Evolutionary conservation across 139 green algal genomes (phyloP).

Genomic region (Chlorella vulgaris): DNA sequence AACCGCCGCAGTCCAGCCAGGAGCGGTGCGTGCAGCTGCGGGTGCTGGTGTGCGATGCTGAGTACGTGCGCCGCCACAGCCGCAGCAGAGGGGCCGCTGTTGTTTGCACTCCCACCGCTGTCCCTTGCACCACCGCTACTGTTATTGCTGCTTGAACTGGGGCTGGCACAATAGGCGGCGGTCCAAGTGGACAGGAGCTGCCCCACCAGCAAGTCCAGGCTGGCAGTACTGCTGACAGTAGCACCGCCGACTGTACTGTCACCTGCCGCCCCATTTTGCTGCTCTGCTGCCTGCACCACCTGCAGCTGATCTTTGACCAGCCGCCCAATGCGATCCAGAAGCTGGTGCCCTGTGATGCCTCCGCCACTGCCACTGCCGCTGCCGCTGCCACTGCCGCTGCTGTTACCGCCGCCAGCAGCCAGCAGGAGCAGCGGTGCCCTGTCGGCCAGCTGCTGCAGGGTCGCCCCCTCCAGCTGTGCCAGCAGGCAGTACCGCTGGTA

Average conservation of each 20-base stretch:
- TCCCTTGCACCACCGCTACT: no score
- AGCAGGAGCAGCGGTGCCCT: not conserved
- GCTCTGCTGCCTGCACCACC: not conserved
- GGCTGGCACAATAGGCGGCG: not conserved
- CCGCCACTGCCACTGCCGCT: not conserved
- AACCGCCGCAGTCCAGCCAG: not conserved
- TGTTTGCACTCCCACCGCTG: not conserved
- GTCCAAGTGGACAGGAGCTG: not conserved
- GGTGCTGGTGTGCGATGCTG: conserved; percentile 7
- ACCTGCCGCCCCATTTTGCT: not conserved
- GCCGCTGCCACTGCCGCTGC: not conserved
- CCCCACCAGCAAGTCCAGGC: not conserved
- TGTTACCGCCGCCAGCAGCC: not conserved
- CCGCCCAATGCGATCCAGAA: not conserved
- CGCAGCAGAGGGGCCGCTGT: not conserved
- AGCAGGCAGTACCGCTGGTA: conserved; percentile 25
- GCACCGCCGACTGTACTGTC: not conserved
- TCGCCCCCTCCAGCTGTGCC: conserved; percentile 19
- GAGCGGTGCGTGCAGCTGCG: conserved; percentile 15
- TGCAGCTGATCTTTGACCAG: conserved; percentile 10
- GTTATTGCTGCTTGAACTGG: no score
- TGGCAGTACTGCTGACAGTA: not conserved
- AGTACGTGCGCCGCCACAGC: conserved; percentile 13
- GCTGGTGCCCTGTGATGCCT: not conserved
- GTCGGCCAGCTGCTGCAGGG: conserved; percentile 10